Evolutionary conservation across 805 yeast species (phyloP).

Genomic region (Saccharomycopsis microspora): DNA sequence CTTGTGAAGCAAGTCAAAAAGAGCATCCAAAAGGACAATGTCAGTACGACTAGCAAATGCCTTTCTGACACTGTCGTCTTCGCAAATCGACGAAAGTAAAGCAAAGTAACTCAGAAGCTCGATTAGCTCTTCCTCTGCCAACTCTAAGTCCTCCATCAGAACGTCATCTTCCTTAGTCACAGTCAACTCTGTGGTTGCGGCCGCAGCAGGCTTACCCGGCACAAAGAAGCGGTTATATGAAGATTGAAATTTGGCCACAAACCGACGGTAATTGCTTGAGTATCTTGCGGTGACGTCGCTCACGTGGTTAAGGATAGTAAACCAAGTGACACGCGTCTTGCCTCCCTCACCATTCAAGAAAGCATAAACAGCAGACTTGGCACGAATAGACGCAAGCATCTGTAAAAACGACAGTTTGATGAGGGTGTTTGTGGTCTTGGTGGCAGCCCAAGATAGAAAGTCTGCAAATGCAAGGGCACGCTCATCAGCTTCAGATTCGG

Average conservation of each 20-base stretch:
- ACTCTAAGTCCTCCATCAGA: constrained; percentile 34
- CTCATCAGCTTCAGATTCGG: background rate
- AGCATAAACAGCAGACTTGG: too few species aligned
- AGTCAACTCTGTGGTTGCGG: background rate
- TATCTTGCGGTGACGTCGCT: constrained; percentile 3
- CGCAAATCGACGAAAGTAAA: constrained; percentile 43
- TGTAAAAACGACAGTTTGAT: constrained; percentile 76
- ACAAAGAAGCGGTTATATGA: constrained; percentile 11
- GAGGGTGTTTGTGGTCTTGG: constrained; percentile 61
- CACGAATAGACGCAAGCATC: constrained; percentile 24
- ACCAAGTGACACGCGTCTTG: background rate
- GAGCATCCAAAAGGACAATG: constrained; percentile 22
- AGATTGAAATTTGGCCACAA: constrained; percentile 11
- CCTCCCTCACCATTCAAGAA: too few species aligned
- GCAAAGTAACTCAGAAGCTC: constrained; percentile 66
- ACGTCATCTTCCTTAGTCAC: constrained; percentile 19
- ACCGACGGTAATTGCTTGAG: constrained; percentile 4
- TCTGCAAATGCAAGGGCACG: constrained; percentile 50
- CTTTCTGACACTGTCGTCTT: constrained; percentile 26
- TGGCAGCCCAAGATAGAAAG: constrained; percentile 78
- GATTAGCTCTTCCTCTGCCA: constrained; percentile 72
- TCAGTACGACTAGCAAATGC: constrained; percentile 19
- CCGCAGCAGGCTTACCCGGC: background rate
- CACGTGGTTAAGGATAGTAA: constrained; percentile 3
- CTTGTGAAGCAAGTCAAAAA: constrained; percentile 29